Conservation (phyloP, 805 yeast genomes). For the Tetrapisispora fleetii region DNA sequence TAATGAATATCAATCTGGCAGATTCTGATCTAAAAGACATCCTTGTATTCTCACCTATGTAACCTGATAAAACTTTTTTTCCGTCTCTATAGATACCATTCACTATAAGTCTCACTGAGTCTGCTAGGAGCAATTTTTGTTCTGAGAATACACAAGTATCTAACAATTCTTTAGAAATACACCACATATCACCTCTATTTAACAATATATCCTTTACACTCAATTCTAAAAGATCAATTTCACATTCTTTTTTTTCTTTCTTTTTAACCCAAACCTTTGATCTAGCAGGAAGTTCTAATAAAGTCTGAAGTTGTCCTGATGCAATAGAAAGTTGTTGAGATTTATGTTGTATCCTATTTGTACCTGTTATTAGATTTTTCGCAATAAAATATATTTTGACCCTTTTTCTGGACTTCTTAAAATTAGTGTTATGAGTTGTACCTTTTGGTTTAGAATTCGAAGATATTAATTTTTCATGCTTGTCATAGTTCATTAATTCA, state of each 20-base stretch:
- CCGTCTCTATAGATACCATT: conserved; percentile 58
- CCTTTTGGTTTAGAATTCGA: neutral
- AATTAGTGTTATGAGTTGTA: neutral
- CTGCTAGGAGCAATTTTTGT: conserved; percentile 55
- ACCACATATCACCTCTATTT: conserved; percentile 92
- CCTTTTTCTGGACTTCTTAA: neutral
- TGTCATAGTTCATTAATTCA: conserved; percentile 46
- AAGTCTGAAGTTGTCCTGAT: conserved; percentile 48
- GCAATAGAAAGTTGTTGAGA: conserved; percentile 40
- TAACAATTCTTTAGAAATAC: conserved; percentile 50
- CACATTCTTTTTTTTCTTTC: conserved; percentile 39
- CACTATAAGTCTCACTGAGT: conserved; percentile 53
- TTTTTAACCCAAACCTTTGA: conserved; percentile 51
- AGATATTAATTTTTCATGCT: conserved; percentile 7
- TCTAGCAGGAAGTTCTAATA: conserved; percentile 58
- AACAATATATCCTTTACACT: conserved; percentile 70
- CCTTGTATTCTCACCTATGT: conserved; percentile 62
- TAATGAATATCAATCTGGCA: conserved; percentile 69
- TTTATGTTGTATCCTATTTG: conserved; percentile 1
- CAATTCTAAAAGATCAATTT: conserved; percentile 65
- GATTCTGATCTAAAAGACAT: conserved; percentile 86
- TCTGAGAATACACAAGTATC: conserved; percentile 57
- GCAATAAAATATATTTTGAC: conserved; percentile 12
- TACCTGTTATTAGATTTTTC: conserved; percentile 3
- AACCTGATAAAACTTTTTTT: conserved; percentile 61